Evolutionary conservation across 495 filamentous ascomycete genomes (phyloP), one percentile per base, ranked within the genome.

Genomic region (Lasiosphaeria hispida): DNA sequence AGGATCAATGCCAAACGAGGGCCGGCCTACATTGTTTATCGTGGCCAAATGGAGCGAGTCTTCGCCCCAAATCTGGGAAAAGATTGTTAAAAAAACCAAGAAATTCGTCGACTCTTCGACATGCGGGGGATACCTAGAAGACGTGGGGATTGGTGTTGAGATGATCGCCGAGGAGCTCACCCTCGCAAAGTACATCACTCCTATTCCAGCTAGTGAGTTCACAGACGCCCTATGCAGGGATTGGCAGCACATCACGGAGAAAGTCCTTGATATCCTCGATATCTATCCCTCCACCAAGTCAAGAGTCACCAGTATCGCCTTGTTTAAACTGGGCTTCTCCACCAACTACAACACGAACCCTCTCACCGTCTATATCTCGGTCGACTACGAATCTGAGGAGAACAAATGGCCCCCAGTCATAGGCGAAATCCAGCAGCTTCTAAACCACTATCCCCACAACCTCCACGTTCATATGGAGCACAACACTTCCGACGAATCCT

Each of bases 251-350:
- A 30, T 30, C 23, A 30, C 23, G 23, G 23, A 30, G 23, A 30
- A 30, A 30, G 23, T 30, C 23, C 23, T 30, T 30, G 23, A 30
- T 30, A 30, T 30, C 23, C 23, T 30, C 23, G 23, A 30, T 30
- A 30, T 30, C 23, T 30, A 30, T 30, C 23, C 23, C 23, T 30
- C 23, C 35, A 48, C 44, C 1, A 48, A 48, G 44, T 33, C 44
- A 48, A 48, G 44, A 23, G 23, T 30, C 23, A 30, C 23, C 23
- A 30, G 23, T n/a, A 49, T 49, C 13, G 18, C 47, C 7, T 36
- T 49, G 4, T 49, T 49, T n/a, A 49, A 36, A 49, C 19, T 49
- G 18, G 47, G 47, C 19, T 49, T 49, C 47, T 43, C 17, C 10
- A 34, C 1, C 1, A 30, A 30, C 23, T 30, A 30, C 23, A 30